Evolutionary conservation across 1,284 basidiomycete genomes (phyloP).

Genomic region (Ganoderma boninense): DNA sequence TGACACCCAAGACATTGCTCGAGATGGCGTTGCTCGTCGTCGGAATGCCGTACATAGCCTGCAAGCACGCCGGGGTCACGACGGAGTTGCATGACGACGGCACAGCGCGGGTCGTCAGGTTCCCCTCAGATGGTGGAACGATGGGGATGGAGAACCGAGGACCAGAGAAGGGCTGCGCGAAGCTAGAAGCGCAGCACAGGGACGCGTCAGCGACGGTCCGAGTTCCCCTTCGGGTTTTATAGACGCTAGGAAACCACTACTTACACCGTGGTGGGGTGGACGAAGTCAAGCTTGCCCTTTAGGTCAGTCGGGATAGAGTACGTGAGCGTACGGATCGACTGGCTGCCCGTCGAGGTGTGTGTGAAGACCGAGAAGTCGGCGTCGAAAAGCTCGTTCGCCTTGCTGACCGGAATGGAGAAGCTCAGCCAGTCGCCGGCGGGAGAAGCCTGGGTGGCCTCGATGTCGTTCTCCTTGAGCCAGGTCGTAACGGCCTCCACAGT

Average conservation of each 20-base stretch:
- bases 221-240: conserved; percentile 1
- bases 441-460: conserved; percentile 42
- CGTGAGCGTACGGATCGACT: conserved; percentile 47
- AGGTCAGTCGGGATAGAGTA: conserved; percentile 52
- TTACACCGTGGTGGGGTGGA: conserved; percentile 51
- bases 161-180: conserved; percentile 29
- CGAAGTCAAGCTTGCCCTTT: conserved; percentile 46
- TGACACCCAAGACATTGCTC: conserved; percentile 60
- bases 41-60: conserved; percentile 57
- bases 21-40: conserved; percentile 53
- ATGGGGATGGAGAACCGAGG: conserved; percentile 22
- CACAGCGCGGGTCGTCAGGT: conserved; percentile 34
- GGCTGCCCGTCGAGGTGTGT: conserved; percentile 43
- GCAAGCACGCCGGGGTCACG: conserved; percentile 63
- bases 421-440: conserved; percentile 52
- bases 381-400: conserved; percentile 49
- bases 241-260: conserved; percentile 4
- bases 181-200: conserved; percentile 18
- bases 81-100: conserved; percentile 46
- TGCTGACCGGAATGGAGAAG: conserved; percentile 47
- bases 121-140: conserved; percentile 10
- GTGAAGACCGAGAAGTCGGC: conserved; percentile 49
- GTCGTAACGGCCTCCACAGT: conserved; percentile 45
- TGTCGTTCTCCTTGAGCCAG: conserved; percentile 49
- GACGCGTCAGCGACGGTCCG: not conserved